Evolutionary conservation across 805 yeast genomes (phyloP), one percentile per base, ranked within the genome.

Genomic region (Metschnikowia borealis): DNA sequence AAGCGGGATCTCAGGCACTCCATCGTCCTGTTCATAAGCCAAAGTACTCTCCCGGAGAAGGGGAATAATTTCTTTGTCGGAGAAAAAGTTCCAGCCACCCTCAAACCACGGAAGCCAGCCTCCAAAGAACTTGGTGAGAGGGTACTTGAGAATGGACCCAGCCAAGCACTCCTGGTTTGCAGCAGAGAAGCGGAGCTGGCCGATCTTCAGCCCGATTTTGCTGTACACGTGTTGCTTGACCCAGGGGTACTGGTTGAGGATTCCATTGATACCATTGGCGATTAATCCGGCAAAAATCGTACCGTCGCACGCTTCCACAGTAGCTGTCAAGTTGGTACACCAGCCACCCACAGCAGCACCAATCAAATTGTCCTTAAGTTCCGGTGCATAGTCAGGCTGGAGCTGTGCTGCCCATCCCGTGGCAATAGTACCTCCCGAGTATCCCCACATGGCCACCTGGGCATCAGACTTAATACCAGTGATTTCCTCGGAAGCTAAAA

Each of bases 271-370:
- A 3, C 65, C 72, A 33, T 47, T 47, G 5, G 68, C 63, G 31
- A 60, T 57, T 26, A 71, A 58, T 5, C 72, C 74, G 6, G 73
- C 60, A 35, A 61, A 63, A 5, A 56, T 6, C 7, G 60, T 55
- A 6, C 69, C 69, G 35, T 63, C 67, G 32, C 59, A 54, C 6
- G 57, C 52, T 11, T 48, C 52, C 3, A 63, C 61, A 2, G 68
- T 60, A 15, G 59, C 61, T 3, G 69, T 65, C n/a, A 70, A 54
- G 48, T 70, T 68, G 17, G 68, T 62, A 13, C 64, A 67, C 57
- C 67, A 61, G 3, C 75, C 75, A 13, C 75, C 75, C 15, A 69
- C 32, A 1, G 70, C 69, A 23, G 60, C 69, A 18, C 74, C 75
- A 54, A 61, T 47, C 51, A 62, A 10, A 55, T 47, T 45, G 21